Percentiles rank a stretch among this genome's conserved stretches.
Evolutionary conservation across 768 basidiomycete genomes (phyloP).

Genomic region (Auriscalpium microsporum): DNA sequence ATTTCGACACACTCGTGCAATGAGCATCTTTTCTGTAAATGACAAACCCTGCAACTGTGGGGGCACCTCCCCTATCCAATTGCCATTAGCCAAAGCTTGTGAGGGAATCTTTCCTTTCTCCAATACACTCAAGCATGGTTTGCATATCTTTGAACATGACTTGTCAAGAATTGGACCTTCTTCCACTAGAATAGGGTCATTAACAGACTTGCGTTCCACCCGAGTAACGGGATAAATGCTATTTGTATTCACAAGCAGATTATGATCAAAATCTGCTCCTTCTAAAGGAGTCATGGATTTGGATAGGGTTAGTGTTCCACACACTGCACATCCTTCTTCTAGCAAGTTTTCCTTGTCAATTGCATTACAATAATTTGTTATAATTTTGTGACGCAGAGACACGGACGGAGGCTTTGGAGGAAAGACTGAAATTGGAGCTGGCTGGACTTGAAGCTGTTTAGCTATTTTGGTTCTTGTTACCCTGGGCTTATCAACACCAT

Average conservation of each 20-base stretch:
- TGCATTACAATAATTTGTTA: background rate
- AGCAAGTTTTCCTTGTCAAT: background rate
- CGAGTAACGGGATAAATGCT: background rate
- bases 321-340: too few species aligned
- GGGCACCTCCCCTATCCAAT: too few species aligned
- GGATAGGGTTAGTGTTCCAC: too few species aligned
- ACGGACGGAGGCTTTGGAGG: background rate
- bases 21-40: background rate
- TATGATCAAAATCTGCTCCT: background rate
- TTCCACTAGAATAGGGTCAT: background rate
- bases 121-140: background rate
- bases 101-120: background rate
- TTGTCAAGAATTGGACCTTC: background rate
- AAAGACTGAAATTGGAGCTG: background rate
- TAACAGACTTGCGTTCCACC: background rate
- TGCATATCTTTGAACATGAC: background rate
- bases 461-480: background rate
- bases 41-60: too few species aligned
- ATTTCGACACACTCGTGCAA: constrained; percentile 10
- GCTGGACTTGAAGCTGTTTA: background rate
- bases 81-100: too few species aligned
- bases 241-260: background rate
- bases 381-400: background rate
- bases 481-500: background rate
- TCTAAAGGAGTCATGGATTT: background rate